Base-by-base conservation (phyloP, 768 basidiomycete species). In the Naganishia antarctica region DNA sequence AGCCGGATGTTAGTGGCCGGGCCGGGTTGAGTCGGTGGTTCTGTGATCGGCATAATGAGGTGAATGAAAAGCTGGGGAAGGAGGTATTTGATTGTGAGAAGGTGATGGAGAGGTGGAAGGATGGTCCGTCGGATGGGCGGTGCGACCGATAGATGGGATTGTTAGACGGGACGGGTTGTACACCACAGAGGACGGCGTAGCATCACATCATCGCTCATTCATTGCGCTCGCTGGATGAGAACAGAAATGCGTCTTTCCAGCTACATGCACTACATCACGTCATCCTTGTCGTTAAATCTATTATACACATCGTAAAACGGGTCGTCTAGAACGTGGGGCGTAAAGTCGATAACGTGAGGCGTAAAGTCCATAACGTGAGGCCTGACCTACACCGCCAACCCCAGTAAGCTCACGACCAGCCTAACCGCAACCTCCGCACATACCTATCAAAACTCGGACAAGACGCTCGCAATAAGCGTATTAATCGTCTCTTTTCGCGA, bases 41-140 rank as follows among this genome's bases (percentile, higher is more conserved):
- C 67, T 97, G 94, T 73, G 83, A 88, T 78, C 81, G 88, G 70
- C 94, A 98, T 75, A 98, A 98, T 72, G 87, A 88, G 73, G 92
- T 97, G 63, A 98, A 94, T 72, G 81, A 82, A 74, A 84, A 85
- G 76, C 79, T 97, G 34, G 91, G 91, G 44, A 97, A 96, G 82
- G 81, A 81, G 64, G 75, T 46, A 60, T 97, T 97, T 78, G 85
- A 91, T 75, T 98, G 94, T 75, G 73, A 78, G 34, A 90, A 84
- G 74, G 84, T 87, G 48, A 87, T 89, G 69, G 87, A 90, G 80
- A 81, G 93, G 71, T 98, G 94, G 94, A 89, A 83, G 80, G 90
- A 93, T 76, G 94, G 92, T 0, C 89, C 90, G 25, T 70, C 76
- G 4, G 90, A 97, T 77, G 91, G 91, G 18, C 85, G 87, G 47